These are phyloP conservation scores for Colletotrichum karsti DNA, from an alignment of 2,329 filamentous ascomycete species.

Conservation along the genomic window DNA sequence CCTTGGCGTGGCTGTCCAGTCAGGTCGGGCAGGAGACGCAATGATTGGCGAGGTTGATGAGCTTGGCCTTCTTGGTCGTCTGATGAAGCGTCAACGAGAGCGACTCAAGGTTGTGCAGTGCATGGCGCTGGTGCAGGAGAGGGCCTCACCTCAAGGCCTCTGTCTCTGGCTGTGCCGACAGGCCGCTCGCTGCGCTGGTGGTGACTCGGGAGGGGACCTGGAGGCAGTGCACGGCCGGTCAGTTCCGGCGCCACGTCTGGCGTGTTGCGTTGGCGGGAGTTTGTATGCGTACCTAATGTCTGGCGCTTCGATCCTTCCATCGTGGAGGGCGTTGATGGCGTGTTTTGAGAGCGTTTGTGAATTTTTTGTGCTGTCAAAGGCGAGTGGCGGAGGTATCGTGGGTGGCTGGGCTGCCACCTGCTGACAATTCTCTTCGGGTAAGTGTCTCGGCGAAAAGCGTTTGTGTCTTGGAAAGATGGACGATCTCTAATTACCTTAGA, in stretches of 20 bases:
- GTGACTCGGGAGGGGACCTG: neutral
- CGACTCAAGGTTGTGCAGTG: neutral
- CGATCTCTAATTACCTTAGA: too few species aligned
- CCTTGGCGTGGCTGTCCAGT: neutral
- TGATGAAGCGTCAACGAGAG: neutral
- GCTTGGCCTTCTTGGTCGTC: neutral
- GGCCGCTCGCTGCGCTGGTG: neutral
- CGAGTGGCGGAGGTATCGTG: neutral
- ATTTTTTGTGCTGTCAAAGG: neutral
- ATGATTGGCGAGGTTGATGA: neutral
- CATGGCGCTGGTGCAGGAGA: too few species aligned
- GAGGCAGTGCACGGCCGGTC: constrained; percentile 21
- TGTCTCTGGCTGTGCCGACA: constrained; percentile 1
- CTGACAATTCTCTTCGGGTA: too few species aligned
- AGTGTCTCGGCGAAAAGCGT: too few species aligned
- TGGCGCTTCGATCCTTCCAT: neutral
- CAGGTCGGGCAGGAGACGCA: neutral
- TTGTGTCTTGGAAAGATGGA: too few species aligned
- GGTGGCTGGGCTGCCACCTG: too few species aligned
- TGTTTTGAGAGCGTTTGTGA: neutral
- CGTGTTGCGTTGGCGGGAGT: neutral
- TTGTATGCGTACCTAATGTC: constrained; percentile 1
- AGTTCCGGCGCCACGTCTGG: constrained; percentile 17
- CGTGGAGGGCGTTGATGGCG: neutral
- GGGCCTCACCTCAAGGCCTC: too few species aligned